Evolutionary conservation across 495 filamentous ascomycete species (phyloP).

Genomic region (Podospora tetraspora): DNA sequence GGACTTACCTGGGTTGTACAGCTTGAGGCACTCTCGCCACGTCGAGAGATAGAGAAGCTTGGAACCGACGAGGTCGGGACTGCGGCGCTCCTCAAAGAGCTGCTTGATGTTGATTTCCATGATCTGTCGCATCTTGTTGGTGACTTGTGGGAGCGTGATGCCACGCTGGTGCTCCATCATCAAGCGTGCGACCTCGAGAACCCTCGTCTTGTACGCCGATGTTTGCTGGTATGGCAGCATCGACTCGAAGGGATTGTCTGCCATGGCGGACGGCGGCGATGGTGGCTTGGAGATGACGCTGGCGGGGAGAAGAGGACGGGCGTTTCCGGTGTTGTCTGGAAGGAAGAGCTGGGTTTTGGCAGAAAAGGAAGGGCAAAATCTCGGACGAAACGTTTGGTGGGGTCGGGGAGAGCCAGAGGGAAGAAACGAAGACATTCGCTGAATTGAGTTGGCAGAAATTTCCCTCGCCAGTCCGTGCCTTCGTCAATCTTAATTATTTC

Average conservation of each 20-base stretch:
- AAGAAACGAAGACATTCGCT: too few species aligned
- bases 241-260: neutral
- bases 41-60: neutral
- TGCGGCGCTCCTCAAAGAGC: neutral
- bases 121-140: too few species aligned
- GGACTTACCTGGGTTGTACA: neutral
- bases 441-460: neutral
- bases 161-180: neutral
- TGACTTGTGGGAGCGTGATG: too few species aligned
- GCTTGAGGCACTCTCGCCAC: neutral
- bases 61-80: neutral
- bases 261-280: neutral
- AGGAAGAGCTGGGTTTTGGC: neutral
- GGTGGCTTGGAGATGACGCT: neutral
- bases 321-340: too few species aligned
- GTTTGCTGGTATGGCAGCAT: neutral
- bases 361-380: neutral
- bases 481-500: too few species aligned
- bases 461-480: neutral
- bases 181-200: neutral
- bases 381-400: neutral
- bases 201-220: neutral
- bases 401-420: too few species aligned
- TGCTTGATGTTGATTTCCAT: neutral
- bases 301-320: too few species aligned